These are phyloP conservation scores for Comarum palustre DNA, from an alignment of 306 rosid species.

Conservation along the genomic window DNA sequence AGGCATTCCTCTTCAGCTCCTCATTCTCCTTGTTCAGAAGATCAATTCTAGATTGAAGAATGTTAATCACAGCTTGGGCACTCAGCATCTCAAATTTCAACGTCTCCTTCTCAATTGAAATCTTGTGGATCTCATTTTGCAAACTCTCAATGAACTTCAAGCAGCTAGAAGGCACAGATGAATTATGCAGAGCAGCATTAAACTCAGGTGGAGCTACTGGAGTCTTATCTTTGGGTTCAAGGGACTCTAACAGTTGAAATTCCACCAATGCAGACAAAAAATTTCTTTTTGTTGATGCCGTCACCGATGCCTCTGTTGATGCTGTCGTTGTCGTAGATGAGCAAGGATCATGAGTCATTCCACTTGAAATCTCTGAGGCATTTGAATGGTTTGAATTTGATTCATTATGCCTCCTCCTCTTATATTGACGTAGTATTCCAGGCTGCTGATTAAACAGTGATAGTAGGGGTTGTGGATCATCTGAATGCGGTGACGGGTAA, in stretches of 20 bases:
- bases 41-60: conserved; percentile 73
- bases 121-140: conserved; percentile 65
- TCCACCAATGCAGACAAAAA: conserved; percentile 88
- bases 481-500: conserved; percentile 38
- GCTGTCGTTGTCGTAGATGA: conserved; percentile 70
- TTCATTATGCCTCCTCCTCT: conserved; percentile 61
- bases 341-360: conserved; percentile 59
- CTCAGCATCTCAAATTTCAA: conserved; percentile 85
- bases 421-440: conserved; percentile 56
- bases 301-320: conserved; percentile 21
- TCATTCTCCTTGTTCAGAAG: conserved; percentile 60
- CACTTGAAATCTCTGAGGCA: conserved; percentile 61
- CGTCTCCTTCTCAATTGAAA: conserved; percentile 67
- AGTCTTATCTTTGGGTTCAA: conserved; percentile 56
- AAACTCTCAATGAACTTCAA: conserved; percentile 59
- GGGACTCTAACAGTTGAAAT: conserved; percentile 73
- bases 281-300: conserved; percentile 48
- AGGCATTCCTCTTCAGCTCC: conserved; percentile 47
- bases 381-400: conserved; percentile 46
- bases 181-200: conserved; percentile 37
- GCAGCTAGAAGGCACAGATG: conserved; percentile 63
- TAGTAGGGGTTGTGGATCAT: conserved; percentile 31
- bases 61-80: conserved; percentile 75
- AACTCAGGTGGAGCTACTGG: conserved; percentile 40
- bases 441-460: conserved; percentile 53